phyloP scores from a whole-genome alignment of 352 stramenopile genomes.

The Pythium phragmitis region DNA sequence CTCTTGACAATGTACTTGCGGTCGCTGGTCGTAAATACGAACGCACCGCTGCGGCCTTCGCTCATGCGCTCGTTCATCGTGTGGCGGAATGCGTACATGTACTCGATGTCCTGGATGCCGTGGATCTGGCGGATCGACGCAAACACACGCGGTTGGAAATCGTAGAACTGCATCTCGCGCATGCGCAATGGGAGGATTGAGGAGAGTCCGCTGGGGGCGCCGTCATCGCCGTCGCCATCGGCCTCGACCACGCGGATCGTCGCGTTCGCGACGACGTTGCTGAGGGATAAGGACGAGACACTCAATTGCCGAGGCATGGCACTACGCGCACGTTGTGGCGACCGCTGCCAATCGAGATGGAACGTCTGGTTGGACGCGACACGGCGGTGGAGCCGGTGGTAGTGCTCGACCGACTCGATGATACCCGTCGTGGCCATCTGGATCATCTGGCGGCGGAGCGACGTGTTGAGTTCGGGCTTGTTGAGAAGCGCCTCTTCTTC shows the following conservation, averaged over 20 bases:
- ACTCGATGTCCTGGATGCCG: constrained; percentile 74
- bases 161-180: constrained; percentile 88
- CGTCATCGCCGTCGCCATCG: constrained; percentile 41
- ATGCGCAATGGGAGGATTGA: constrained; percentile 67
- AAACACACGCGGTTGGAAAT: constrained; percentile 84
- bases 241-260: constrained; percentile 67
- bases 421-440: constrained; percentile 89
- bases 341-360: constrained; percentile 73
- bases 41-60: constrained; percentile 85
- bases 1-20: constrained; percentile 91
- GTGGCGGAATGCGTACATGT: constrained; percentile 71
- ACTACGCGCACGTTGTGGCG: constrained; percentile 42
- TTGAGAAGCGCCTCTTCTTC: constrained; percentile 43
- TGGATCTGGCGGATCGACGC: constrained; percentile 65
- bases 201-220: constrained; percentile 35
- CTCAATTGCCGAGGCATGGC: constrained; percentile 36
- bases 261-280: constrained; percentile 37
- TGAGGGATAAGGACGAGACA: constrained; percentile 41
- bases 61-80: constrained; percentile 90
- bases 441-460: constrained; percentile 85
- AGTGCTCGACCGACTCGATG: constrained; percentile 83
- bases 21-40: constrained; percentile 90
- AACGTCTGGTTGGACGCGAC: constrained; percentile 84
- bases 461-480: constrained; percentile 85
- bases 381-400: constrained; percentile 61